Evolutionary conservation across 257 asterid species (phyloP), one percentile per base, ranked within the genome.

Genomic region (Penstemon barbatus): DNA sequence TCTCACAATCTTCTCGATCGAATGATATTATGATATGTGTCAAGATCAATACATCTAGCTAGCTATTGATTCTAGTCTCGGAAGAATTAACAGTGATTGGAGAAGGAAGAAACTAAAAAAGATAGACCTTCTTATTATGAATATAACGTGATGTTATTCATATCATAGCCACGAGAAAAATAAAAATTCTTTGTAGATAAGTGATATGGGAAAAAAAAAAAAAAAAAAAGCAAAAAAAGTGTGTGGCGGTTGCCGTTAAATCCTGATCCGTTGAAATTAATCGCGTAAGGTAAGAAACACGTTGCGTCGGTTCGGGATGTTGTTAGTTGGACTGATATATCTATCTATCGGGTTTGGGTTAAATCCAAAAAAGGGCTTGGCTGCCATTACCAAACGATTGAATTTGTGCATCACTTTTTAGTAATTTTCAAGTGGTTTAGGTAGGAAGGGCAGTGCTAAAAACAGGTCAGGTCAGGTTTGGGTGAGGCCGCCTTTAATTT

Each of bases 221-320:
- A 2, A 37, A 38, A 9, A 12, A 58, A 37, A 33, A 9, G 9
- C 0, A 0, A 37, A 15, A 15, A 15, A 15, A 15, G 18, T 15
- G 18, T 6, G 41, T 44, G 50, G n/a, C 33, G 33, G 33, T 25
- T 25, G 33, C 67, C 7, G 18, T 6, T 72, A 61, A 52, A 56
- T 56, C 61, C 61, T 18, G 36, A 55, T 25, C 61, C 40, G 41
- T 56, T 41, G 5, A 68, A 72, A 48, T 66, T 66, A 56, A 64
- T 33, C 50, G 74, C 70, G 72, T 62, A 75, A 76, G 69, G 33
- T 25, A 68, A 75, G 80, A 74, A 76, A 79, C 80, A 71, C 75
- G 83, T 56, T 56, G 61, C 13, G 61, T 5, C 19, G 61, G 8
- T 42, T 5, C 19, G 61, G 8, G 77, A 57, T 57, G 61, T 62